Evolutionary conservation across 1,139 yeast species (phyloP), one percentile per base, ranked within the genome.

Genomic region (Taiozyma sp.): DNA sequence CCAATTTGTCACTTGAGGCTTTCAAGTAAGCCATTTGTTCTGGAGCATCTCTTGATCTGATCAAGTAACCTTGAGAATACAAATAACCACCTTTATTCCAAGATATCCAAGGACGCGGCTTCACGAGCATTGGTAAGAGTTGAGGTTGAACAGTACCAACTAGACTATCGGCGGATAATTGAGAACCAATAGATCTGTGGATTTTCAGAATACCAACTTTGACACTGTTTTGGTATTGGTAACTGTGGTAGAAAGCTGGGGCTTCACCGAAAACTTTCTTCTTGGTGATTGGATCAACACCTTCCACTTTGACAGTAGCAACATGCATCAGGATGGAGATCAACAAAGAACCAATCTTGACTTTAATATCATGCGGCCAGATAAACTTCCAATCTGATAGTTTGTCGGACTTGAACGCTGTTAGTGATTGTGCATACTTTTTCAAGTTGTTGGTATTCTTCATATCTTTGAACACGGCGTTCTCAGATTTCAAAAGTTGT

Each of bases 221-320:
- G 54, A 82, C 82, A 39, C 98, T 97, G 52, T 79, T 78, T 49
- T 80, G 77, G 62, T 84, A 89, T 65, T 88, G 95, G 67, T 88
- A 90, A 3, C 89, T 80, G 64, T 93, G 98, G 56, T 83, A 85
- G 65, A 95, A 86, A 1, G 98, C 99, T 1, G 98, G 97, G 10
- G 90, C 93, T 45, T 77, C 73, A 34, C 93, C 96, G 43, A 71
- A 69, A 26, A 87, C 85, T 2, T 67, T 66, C 48, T 80, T 72
- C 14, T 88, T 88, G 0, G 95, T 84, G 3, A 81, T 75, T 1
- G 97, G 97, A 63, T 90, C 96, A 1, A 70, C 75, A 47, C 90
- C 97, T 48, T 73, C 72, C 3, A 90, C 96, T 16, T 81, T 77
- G 9, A 93, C 86, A 60, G 82, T 85, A 4, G 97, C 96, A 30